phyloP scores from a whole-genome alignment of 2,329 filamentous ascomycete genomes.

The Pseudocercospora musae region DNA sequence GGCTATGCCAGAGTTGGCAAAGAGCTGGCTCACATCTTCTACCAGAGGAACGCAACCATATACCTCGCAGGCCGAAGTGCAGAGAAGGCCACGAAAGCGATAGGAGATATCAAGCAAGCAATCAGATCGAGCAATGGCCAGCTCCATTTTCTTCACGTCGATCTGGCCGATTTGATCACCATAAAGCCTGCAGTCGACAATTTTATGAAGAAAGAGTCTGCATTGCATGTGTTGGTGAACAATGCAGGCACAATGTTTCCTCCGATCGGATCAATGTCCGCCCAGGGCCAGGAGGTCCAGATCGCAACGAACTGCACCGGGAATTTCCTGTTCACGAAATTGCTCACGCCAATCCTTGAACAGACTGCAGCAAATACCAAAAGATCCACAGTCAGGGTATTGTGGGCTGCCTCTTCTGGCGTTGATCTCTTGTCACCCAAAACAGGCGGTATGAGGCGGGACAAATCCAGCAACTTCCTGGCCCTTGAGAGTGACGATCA shows the following conservation, averaged over 20 bases:
- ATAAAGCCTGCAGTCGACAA: slow-evolving; percentile 35
- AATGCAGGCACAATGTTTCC: slow-evolving; percentile 37
- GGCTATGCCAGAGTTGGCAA: slow-evolving; percentile 50
- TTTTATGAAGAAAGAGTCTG: slow-evolving; percentile 36
- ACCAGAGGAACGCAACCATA: slow-evolving; percentile 52
- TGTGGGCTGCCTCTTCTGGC: slow-evolving; percentile 31
- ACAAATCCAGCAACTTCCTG: not conserved
- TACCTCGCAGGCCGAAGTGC: slow-evolving; percentile 53
- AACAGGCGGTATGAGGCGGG: slow-evolving; percentile 15
- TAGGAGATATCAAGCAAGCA: slow-evolving; percentile 42
- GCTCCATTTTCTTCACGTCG: slow-evolving; percentile 48
- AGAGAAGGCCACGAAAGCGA: slow-evolving; percentile 45
- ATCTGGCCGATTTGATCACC: slow-evolving; percentile 38
- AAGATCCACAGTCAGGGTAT: slow-evolving; percentile 29
- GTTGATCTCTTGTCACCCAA: slow-evolving; percentile 22
- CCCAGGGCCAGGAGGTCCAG: slow-evolving; percentile 35
- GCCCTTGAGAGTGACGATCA: not conserved
- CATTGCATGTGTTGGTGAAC: slow-evolving; percentile 42
- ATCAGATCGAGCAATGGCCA: slow-evolving; percentile 39
- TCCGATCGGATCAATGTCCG: slow-evolving; percentile 34
- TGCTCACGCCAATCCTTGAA: slow-evolving; percentile 32
- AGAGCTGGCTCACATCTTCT: slow-evolving; percentile 54
- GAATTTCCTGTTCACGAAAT: slow-evolving; percentile 33
- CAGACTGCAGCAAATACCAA: slow-evolving; percentile 25
- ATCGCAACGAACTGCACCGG: slow-evolving; percentile 37